Evolutionary conservation across 495 filamentous ascomycete species (phyloP).

Genomic region (Glutinoglossum americanum): DNA sequence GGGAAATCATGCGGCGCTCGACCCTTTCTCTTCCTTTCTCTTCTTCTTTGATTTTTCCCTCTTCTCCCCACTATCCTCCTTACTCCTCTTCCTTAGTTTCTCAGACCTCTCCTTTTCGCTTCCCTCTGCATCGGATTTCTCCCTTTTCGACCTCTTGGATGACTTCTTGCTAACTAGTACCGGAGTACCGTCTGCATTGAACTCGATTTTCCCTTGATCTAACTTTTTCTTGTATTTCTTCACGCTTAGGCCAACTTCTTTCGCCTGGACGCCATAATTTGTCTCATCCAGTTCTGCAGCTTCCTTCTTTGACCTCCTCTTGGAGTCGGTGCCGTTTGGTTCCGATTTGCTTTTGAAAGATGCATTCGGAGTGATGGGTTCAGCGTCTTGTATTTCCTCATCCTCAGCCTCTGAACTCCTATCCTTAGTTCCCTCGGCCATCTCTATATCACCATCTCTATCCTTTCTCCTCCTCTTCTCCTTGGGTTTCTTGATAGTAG

Average conservation of each 20-base stretch:
- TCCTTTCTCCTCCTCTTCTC: slow-evolving; percentile 13
- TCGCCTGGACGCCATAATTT: slow-evolving; percentile 33
- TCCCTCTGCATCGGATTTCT: neutral
- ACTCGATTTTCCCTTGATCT: slow-evolving; percentile 41
- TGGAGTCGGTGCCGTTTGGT: slow-evolving; percentile 8
- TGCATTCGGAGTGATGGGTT: neutral
- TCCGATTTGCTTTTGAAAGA: slow-evolving; percentile 6
- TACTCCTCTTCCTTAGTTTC: neutral
- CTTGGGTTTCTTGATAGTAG: slow-evolving; percentile 11
- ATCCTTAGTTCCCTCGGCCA: slow-evolving; percentile 26
- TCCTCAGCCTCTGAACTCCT: slow-evolving; percentile 6
- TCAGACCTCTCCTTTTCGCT: neutral
- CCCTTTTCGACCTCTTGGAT: slow-evolving; percentile 29
- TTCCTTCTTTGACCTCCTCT: slow-evolving; percentile 24
- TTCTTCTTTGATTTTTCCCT: neutral
- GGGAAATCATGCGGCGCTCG: neutral
- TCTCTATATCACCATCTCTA: slow-evolving; percentile 14
- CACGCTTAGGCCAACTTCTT: slow-evolving; percentile 40
- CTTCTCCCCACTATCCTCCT: neutral
- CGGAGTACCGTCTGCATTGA: slow-evolving; percentile 34
- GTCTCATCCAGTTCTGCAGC: slow-evolving; percentile 26
- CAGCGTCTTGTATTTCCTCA: slow-evolving; percentile 23
- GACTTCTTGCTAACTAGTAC: slow-evolving; percentile 50
- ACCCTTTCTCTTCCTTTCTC: neutral
- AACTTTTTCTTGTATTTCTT: slow-evolving; percentile 51